Evolutionary conservation across 1,139 yeast species (phyloP).

Genomic region (Kodamaea derodonti): DNA sequence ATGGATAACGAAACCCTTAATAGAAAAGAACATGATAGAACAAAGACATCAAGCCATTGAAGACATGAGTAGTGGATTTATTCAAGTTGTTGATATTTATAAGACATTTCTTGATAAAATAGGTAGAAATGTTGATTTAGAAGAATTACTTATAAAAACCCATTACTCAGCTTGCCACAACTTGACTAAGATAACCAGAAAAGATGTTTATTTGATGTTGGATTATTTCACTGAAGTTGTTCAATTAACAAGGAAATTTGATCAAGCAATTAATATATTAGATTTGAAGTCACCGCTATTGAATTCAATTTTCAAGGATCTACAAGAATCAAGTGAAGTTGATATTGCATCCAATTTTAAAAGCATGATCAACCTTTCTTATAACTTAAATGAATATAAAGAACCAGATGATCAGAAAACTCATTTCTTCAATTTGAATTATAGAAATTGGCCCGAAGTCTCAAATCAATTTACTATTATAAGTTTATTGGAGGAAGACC

Average conservation of each 20-base stretch:
- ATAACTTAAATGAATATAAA: constrained; percentile 50
- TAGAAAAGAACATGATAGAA: constrained; percentile 48
- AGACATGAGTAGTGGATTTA: constrained; percentile 46
- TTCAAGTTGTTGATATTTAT: constrained; percentile 52
- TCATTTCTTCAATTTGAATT: constrained; percentile 50
- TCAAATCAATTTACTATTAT: constrained; percentile 39
- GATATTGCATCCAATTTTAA: constrained; percentile 32
- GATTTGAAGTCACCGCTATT: constrained; percentile 24
- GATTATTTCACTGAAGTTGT: constrained; percentile 43
- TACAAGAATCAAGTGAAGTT: constrained; percentile 14
- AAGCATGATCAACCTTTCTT: constrained; percentile 52
- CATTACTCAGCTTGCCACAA: constrained; percentile 48
- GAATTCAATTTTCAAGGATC: constrained; percentile 18
- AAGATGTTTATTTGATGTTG: constrained; percentile 62
- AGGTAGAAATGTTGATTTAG: constrained; percentile 51
- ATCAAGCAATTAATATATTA: constrained; percentile 10
- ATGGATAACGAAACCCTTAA: constrained; percentile 77
- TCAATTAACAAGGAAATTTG: constrained; percentile 24
- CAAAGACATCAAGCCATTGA: constrained; percentile 62
- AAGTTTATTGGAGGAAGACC: constrained; percentile 35
- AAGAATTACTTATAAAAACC: constrained; percentile 60
- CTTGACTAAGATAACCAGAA: constrained; percentile 52
- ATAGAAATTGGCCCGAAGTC: constrained; percentile 39
- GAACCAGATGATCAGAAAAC: constrained; percentile 42
- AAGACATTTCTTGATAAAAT: constrained; percentile 36